Conservation (phyloP, 129 eudicot species). For the Lonicera japonica region DNA sequence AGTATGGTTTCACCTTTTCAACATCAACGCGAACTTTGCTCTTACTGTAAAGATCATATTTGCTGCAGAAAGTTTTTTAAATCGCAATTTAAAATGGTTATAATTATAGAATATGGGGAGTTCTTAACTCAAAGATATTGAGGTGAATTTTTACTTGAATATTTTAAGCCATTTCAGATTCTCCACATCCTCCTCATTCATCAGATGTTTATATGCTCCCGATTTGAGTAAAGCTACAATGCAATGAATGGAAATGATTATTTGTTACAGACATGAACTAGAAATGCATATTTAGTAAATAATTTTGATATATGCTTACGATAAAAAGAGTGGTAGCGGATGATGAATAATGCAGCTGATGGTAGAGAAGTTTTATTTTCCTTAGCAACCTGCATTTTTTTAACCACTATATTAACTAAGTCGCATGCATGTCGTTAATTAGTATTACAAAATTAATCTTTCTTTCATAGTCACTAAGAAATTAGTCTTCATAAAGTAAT, state of each 20-base stretch:
- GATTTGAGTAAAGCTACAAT: conserved; percentile 54
- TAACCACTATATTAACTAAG: neutral
- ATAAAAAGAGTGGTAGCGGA: conserved; percentile 83
- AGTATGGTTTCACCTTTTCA: conserved; percentile 85
- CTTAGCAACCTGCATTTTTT: conserved; percentile 55
- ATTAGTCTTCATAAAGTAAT: neutral
- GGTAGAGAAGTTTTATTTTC: conserved; percentile 77
- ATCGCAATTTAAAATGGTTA: too few relatives aligned
- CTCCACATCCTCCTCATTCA: conserved; percentile 83
- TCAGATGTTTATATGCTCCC: conserved; percentile 80
- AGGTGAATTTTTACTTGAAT: conserved; percentile 48
- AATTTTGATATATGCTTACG: conserved; percentile 35
- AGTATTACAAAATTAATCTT: too few relatives aligned
- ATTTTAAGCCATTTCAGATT: conserved; percentile 81
- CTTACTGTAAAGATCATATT: conserved; percentile 90
- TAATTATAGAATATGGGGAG: neutral
- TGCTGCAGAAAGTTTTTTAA: conserved; percentile 31
- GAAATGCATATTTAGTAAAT: neutral
- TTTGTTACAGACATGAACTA: neutral
- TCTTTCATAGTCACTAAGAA: too few relatives aligned
- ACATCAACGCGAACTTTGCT: conserved; percentile 79
- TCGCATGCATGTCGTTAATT: too few relatives aligned
- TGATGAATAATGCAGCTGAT: conserved; percentile 64
- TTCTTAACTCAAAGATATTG: too few relatives aligned
- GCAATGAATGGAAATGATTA: neutral